Percentiles rank a stretch among this genome's conserved stretches.
Conservation (phyloP, 352 stramenopile genomes). For the Phytopythium chamaehyphon region DNA sequence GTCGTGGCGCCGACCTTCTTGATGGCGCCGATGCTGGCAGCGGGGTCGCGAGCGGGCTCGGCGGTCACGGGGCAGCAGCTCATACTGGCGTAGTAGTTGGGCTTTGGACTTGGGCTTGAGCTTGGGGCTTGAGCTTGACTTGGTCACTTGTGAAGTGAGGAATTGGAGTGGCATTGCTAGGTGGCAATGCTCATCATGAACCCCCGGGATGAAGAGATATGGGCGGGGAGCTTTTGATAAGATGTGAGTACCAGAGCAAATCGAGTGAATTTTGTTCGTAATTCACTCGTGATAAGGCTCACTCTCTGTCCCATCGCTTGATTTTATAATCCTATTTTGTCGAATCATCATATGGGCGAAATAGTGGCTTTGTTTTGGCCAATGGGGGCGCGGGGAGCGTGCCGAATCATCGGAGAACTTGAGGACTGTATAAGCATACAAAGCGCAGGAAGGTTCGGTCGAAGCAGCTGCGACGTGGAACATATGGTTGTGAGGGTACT, state of each 20-base stretch:
- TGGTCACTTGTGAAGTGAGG: constrained; percentile 1
- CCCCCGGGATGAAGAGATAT: neutral
- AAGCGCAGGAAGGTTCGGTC: neutral
- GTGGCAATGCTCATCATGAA: too few relatives aligned
- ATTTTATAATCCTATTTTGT: neutral
- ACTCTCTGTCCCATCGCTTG: too few relatives aligned
- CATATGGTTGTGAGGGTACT: too few relatives aligned
- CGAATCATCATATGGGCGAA: constrained; percentile 1
- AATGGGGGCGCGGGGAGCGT: neutral
- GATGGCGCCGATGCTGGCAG: constrained; percentile 41
- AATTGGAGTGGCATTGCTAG: too few relatives aligned
- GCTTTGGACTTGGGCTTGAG: neutral
- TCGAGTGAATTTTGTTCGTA: too few relatives aligned
- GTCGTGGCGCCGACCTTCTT: constrained; percentile 70
- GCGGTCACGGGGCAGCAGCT: constrained; percentile 76
- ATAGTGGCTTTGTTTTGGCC: constrained; percentile 1
- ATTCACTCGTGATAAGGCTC: too few relatives aligned
- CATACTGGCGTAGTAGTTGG: constrained; percentile 22
- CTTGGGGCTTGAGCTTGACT: neutral
- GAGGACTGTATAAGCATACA: neutral
- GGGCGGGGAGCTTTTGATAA: too few relatives aligned
- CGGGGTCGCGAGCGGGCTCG: constrained; percentile 42
- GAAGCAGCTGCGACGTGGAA: neutral
- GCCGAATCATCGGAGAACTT: neutral
- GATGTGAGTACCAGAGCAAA: neutral